phyloP scores from a whole-genome alignment of 179 eudicot genomes.

The Sideroxylon spinosum region DNA sequence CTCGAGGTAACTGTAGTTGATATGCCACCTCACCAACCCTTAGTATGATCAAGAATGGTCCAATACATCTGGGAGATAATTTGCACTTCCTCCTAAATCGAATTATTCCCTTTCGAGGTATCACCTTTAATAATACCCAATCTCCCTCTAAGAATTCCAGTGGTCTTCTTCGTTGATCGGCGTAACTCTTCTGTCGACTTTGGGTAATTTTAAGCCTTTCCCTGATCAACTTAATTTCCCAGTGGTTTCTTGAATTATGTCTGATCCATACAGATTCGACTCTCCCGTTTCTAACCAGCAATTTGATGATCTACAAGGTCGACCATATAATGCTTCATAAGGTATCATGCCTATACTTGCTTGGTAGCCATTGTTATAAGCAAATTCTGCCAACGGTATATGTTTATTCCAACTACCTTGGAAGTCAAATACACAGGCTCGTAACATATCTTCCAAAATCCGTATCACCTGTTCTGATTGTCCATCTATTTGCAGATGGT shows the following conservation, averaged over 20 bases:
- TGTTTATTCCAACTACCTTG: too few species aligned
- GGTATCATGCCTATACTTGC: too few species aligned
- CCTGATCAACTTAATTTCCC: neutral
- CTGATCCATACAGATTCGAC: too few species aligned
- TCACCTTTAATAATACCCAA: slow-evolving; percentile 7
- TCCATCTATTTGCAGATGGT: too few species aligned
- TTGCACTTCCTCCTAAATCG: slow-evolving; percentile 6
- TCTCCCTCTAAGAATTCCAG: slow-evolving; percentile 4
- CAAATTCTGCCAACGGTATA: too few species aligned
- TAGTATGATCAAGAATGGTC: neutral
- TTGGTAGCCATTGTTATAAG: too few species aligned
- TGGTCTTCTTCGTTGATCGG: neutral
- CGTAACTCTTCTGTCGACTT: slow-evolving; percentile 7
- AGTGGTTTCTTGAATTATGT: neutral
- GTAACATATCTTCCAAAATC: too few species aligned
- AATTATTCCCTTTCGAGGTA: neutral
- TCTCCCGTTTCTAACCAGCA: too few species aligned
- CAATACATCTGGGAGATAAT: slow-evolving; percentile 14
- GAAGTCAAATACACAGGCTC: too few species aligned
- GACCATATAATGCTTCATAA: too few species aligned
- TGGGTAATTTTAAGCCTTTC: neutral
- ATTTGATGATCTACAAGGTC: too few species aligned
- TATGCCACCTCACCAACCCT: neutral
- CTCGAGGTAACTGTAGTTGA: neutral
- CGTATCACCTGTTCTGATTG: too few species aligned